phyloP scores from a whole-genome alignment of 148 eudicot genomes.

The Rhododendron kiyosumense region DNA sequence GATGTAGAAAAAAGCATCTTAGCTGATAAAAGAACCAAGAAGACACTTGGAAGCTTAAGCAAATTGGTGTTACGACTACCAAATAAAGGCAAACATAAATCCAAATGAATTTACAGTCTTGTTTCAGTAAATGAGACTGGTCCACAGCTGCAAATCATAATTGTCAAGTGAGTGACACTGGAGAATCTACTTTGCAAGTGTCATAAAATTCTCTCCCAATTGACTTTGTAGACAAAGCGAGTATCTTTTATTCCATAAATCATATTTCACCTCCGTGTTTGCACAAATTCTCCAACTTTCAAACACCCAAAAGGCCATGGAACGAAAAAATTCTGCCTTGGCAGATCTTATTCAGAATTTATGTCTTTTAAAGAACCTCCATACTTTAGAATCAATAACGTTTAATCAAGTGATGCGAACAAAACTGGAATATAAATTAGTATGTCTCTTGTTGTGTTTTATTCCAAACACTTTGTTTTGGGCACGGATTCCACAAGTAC shows the following conservation, averaged over 20 bases:
- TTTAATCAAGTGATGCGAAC: not conserved
- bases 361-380: not conserved
- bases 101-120: not conserved
- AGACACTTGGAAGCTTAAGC: not conserved
- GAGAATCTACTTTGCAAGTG: not conserved
- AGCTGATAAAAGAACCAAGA: not conserved
- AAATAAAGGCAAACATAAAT: not conserved
- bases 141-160: not conserved
- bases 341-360: not conserved
- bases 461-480: not conserved
- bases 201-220: not conserved
- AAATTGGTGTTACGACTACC: not conserved
- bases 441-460: not conserved
- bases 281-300: not conserved
- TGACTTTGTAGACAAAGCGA: not conserved
- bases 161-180: not conserved
- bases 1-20: not conserved
- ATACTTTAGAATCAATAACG: not conserved
- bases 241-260: not conserved
- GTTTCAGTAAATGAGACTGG: not conserved
- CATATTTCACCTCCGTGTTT: not conserved
- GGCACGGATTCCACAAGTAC: not conserved
- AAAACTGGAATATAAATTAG: not conserved
- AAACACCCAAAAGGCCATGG: not conserved
- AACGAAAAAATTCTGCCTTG: not conserved